These are phyloP conservation scores for Lotmaria passim DNA, from an alignment of 208 protist species.

Conservation along the genomic window DNA sequence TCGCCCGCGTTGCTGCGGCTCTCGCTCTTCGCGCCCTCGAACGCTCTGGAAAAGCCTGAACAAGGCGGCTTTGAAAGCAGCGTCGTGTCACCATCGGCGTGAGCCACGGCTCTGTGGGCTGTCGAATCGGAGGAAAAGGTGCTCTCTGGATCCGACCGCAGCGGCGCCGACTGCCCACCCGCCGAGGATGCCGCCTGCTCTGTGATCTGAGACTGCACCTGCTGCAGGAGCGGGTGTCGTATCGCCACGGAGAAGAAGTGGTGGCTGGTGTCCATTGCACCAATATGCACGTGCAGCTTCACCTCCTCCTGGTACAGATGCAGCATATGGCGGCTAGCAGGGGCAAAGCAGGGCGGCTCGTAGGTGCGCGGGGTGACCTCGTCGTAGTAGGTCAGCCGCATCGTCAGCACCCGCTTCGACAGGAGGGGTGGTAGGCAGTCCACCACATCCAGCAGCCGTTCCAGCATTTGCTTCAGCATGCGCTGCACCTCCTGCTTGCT, in stretches of 20 bases:
- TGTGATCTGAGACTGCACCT: constrained; percentile 28
- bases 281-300: constrained; percentile 50
- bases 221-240: constrained; percentile 62
- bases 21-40: background rate
- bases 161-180: constrained; percentile 7
- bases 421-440: constrained; percentile 70
- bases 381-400: constrained; percentile 83
- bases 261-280: constrained; percentile 71
- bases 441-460: constrained; percentile 66
- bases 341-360: constrained; percentile 78
- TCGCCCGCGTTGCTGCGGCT: background rate
- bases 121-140: constrained; percentile 15
- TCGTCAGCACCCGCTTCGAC: constrained; percentile 67
- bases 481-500: constrained; percentile 68
- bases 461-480: constrained; percentile 59
- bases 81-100: background rate
- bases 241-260: constrained; percentile 72
- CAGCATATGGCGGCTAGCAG: constrained; percentile 59
- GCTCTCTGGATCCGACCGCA: constrained; percentile 22
- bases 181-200: background rate
- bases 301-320: constrained; percentile 62
- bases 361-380: constrained; percentile 67
- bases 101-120: background rate
- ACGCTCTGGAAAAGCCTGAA: too few species aligned
- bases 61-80: too few species aligned